Evolutionary conservation across 2,329 filamentous ascomycete species (phyloP).

Genomic region (Aspergillus fumigatiaffinis): DNA sequence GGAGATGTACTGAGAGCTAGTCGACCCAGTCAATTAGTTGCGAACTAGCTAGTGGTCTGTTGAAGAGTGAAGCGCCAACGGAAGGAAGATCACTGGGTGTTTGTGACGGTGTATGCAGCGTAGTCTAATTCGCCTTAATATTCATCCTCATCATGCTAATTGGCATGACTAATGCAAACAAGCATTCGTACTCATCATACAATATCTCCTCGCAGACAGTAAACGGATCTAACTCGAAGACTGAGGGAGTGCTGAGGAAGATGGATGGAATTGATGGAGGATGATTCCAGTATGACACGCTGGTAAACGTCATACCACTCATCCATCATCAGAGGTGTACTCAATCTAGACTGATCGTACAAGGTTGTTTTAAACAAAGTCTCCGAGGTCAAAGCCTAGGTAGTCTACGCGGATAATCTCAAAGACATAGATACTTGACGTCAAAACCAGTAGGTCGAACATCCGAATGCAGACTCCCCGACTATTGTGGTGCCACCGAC

Average conservation of each 20-base stretch:
- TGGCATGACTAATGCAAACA: background rate
- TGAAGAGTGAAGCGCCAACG: constrained; percentile 9
- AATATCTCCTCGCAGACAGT: background rate
- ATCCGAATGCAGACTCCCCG: constrained; percentile 12
- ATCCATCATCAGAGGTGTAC: background rate
- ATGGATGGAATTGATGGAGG: background rate
- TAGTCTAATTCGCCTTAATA: background rate
- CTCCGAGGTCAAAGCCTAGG: background rate
- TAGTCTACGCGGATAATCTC: background rate
- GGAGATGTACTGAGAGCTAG: background rate
- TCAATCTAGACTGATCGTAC: background rate
- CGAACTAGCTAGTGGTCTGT: background rate
- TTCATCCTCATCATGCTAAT: background rate
- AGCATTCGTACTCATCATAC: background rate
- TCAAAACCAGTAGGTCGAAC: background rate
- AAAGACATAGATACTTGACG: background rate
- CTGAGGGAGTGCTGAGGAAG: background rate
- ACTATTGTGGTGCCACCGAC: constrained; percentile 6
- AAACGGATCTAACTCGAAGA: background rate
- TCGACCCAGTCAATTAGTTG: background rate
- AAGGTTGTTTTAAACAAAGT: background rate
- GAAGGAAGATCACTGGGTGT: background rate
- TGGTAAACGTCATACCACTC: background rate
- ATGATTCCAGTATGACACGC: background rate
- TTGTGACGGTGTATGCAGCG: constrained; percentile 10